Base-by-base conservation (phyloP, 257 asterid genomes). In the Catharanthus roseus region DNA sequence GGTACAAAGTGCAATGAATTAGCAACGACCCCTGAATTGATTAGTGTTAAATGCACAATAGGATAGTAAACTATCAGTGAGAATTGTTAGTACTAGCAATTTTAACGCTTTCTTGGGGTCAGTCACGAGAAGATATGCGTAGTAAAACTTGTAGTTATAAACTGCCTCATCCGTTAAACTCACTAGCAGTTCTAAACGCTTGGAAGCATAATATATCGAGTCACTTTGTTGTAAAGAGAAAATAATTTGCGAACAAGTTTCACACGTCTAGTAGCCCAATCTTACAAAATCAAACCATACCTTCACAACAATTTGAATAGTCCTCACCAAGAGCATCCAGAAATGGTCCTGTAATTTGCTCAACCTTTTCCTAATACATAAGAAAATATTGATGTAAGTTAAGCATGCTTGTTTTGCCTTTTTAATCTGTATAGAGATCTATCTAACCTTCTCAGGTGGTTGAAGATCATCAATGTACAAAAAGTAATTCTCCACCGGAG, bases 321-420 rank as follows among this genome's bases (percentile, higher is more conserved):
- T 86, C 96, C 19, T 86, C 93, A 29, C 96, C 99, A 82, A 91
- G 97, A 85, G 99, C 96, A 82, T 93, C 93, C 19, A 91, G 87
- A 73, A 91, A 68, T 69, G 90, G 79, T 78, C 78, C 76, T 70
- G 95, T 83, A 51, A 81, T 77, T 75, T 72, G 85, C 79, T 88
- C 95, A 75, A 90, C 97, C 75, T 85, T 84, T 81, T 83, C 73
- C 99, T 91, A 87, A 67, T 78, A 80, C 51, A 75, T 62, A 69
- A 33, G 15, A 26, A 55, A 68, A 76, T 41, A 71, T 57, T 72
- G 28, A 60, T 60, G 67, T 61, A 77, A 36, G 73, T 45, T 67
- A 70, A 41, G 66, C 55, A 70, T 45, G 66, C 51, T 38, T 49
- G 61, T 23, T 39, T 49, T 33, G 42, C 15, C n/a, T 56, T 38